Percentiles rank a stretch among this genome's conserved stretches.
phyloP scores from a whole-genome alignment of 345 rosid genomes.

The Camelina hispida region DNA sequence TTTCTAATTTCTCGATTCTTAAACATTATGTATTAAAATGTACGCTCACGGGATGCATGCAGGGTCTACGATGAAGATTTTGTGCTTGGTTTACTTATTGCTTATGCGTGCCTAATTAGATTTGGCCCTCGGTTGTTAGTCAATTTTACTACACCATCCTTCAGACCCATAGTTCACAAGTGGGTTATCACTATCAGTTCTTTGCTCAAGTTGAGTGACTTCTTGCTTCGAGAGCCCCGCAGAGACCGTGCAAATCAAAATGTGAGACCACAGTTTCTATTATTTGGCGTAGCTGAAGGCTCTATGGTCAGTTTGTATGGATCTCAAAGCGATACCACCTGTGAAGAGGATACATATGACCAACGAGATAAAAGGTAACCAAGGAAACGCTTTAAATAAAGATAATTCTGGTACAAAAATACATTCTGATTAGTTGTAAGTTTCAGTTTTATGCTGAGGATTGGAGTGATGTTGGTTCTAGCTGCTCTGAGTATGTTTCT shows the following conservation, averaged over 20 bases:
- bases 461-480: conserved; percentile 24
- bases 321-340: conserved; percentile 20
- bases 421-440: background rate
- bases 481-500: conserved; percentile 29
- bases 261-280: background rate
- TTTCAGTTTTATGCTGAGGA: conserved; percentile 26
- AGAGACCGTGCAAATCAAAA: conserved; percentile 3
- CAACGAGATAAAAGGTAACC: conserved; percentile 12
- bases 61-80: conserved; percentile 1
- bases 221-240: conserved; percentile 29
- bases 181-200: conserved; percentile 29
- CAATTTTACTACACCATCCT: conserved; percentile 5
- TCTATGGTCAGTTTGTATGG: conserved; percentile 17
- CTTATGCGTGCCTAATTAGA: background rate
- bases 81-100: conserved; percentile 18
- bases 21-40: background rate
- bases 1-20: background rate
- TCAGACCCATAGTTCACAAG: conserved; percentile 23
- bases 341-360: background rate
- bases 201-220: conserved; percentile 29
- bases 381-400: background rate
- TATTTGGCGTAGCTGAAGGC: conserved; percentile 31
- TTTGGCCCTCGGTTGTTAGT: background rate
- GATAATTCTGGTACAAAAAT: background rate
- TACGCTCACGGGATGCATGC: background rate